Base-by-base conservation (phyloP, 306 rosid genomes). In the Fragaria ananassa region DNA sequence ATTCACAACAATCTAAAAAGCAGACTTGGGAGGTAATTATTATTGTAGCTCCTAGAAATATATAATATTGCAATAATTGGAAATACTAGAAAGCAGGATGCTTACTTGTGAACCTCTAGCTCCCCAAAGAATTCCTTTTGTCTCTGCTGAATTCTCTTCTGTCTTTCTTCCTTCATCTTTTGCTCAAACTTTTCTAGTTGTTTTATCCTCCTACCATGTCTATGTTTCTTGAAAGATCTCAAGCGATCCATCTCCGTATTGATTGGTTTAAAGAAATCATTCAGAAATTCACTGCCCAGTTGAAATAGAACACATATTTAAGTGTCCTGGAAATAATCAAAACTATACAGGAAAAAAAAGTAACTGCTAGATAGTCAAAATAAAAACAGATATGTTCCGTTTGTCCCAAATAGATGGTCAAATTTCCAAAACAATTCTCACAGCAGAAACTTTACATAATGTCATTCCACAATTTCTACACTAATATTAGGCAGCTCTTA, bases 151-250 rank as follows among this genome's bases (percentile, higher is more conserved):
- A 91, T 89, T 79, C 99, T 87, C 85, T 96, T 96, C 80, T 91
- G 99, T 74, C 99, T 96, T 88, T 96, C 99, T 86, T 96, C 99
- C 89, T 87, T 96, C 99, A 96, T 96, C 87, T 87, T 96, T 85
- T 81, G 96, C 88, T 96, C 99, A 87, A 80, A 96, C 83, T 79
- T 96, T 81, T 96, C 99, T 72, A 93, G 86, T 85, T 93, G 97
- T 81, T 86, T 96, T 54, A 88, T 79, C 90, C 99, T 91, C 89
- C 99, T 88, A 77, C 99, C 99, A 84, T 96, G 99, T 80, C 89
- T 93, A 74, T 89, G 91, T 83, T 96, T 96, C 96, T 96, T 96
- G 57, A 81, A 70, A n/a, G 89, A 81, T 88, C 83, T 93, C 87
- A 96, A 70, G 75, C 91, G 91, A 39, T 96, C 99, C 90, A 88